A percentile compares a stretch with the other conserved stretches of the same genome.
These are phyloP conservation scores for Xanthoconium purpureum DNA, from an alignment of 768 basidiomycete species.

Conservation along the genomic window DNA sequence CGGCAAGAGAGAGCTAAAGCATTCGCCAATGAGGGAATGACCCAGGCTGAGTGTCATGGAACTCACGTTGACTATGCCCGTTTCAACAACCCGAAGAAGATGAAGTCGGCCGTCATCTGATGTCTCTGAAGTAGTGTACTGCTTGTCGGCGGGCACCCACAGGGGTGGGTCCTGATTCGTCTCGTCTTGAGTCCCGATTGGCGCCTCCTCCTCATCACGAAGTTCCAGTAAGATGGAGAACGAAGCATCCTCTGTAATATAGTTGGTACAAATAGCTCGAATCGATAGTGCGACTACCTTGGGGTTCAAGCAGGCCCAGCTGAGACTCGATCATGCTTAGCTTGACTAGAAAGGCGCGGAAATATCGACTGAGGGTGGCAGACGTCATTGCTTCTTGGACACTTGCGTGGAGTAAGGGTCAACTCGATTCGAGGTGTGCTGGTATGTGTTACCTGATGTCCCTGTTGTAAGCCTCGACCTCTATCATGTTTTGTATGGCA, in stretches of 20 bases:
- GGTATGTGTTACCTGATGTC: conserved; percentile 52
- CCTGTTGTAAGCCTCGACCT: conserved; percentile 66
- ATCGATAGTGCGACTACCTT: conserved; percentile 38
- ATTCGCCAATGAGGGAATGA: conserved; percentile 2
- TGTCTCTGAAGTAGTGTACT: conserved; percentile 65
- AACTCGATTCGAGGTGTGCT: neutral
- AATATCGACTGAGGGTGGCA: conserved; percentile 64
- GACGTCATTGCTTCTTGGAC: conserved; percentile 69
- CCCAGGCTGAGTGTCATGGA: neutral
- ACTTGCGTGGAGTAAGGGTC: conserved; percentile 36
- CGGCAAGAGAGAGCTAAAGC: conserved; percentile 63
- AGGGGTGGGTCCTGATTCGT: conserved; percentile 59
- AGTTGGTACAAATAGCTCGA: neutral
- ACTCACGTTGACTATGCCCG: conserved; percentile 75
- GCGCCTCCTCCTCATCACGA: conserved; percentile 59
- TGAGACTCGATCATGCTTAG: conserved; percentile 74
- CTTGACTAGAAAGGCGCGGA: conserved; percentile 81
- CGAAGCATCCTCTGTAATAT: conserved; percentile 57
- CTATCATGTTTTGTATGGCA: conserved; percentile 77
- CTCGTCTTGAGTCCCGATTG: conserved; percentile 44
- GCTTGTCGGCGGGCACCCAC: conserved; percentile 73
- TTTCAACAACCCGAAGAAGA: conserved; percentile 77
- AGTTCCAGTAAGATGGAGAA: conserved; percentile 85
- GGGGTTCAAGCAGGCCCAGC: conserved; percentile 55
- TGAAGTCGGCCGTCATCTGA: conserved; percentile 69